phyloP scores from a whole-genome alignment of 306 rosid species.

The Sindora glabra region DNA sequence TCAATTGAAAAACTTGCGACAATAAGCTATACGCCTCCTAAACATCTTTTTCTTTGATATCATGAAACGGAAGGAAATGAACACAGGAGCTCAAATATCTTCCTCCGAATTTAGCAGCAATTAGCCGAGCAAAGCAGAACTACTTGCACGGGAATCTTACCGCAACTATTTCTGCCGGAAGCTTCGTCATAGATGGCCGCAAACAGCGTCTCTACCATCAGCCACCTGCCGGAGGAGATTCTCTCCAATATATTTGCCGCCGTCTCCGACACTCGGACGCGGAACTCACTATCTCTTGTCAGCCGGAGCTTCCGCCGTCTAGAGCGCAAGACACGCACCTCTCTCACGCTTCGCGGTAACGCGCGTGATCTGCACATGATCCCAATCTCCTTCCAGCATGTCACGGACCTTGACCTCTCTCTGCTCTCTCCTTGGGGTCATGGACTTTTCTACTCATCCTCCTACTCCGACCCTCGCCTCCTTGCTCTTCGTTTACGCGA shows the following conservation, averaged over 20 bases:
- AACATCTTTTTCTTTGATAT: neutral
- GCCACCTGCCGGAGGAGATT: constrained; percentile 68
- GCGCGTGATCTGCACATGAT: constrained; percentile 65
- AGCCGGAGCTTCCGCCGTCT: constrained; percentile 39
- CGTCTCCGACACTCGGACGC: constrained; percentile 53
- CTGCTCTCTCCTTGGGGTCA: constrained; percentile 85
- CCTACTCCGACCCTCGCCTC: constrained; percentile 33
- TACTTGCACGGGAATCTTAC: neutral
- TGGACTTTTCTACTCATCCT: constrained; percentile 47
- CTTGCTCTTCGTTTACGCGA: constrained; percentile 54
- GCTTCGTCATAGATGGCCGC: neutral
- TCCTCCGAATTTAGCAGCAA: neutral
- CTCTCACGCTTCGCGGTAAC: constrained; percentile 79
- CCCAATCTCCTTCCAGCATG: constrained; percentile 57
- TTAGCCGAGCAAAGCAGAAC: neutral
- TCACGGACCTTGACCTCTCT: constrained; percentile 65
- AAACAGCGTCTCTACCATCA: constrained; percentile 18
- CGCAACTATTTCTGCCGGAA: neutral
- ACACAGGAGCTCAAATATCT: neutral
- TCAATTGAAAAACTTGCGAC: neutral
- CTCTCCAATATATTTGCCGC: constrained; percentile 34
- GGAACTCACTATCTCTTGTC: constrained; percentile 62
- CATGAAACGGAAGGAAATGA: neutral
- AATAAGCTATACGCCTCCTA: too few species aligned
- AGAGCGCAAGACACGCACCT: constrained; percentile 63